Evolutionary conservation across 1,284 basidiomycete genomes (phyloP), one percentile per base, ranked within the genome.

Genomic region (Apiotrichum siamense): DNA sequence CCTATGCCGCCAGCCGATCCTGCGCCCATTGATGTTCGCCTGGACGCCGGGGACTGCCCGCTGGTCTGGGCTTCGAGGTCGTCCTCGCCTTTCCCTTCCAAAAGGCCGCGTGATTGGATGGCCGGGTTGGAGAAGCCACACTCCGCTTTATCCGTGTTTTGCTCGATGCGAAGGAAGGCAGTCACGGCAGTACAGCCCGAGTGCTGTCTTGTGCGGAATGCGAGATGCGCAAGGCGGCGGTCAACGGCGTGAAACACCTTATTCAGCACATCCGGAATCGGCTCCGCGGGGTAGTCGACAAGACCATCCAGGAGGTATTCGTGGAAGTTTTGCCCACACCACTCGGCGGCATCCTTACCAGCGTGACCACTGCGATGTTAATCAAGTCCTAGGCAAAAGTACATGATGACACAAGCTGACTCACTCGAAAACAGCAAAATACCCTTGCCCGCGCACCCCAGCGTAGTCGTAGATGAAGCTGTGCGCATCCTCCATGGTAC

Each of bases 401-500:
- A n/a, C n/a, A n/a, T 6, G 23, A 20, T 37, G 27, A 7, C 11
- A n/a, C n/a, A n/a, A n/a, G 12, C 27, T 9, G 2, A 65, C 72
- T 62, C 54, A 74, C 71, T 99, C 96, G 66, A 98, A 99, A 39
- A 99, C 84, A 12, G 92, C 92, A 69, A 96, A 97, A 77, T 96
- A 97, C 9, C 91, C 93, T 72, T 99, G 96, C 0, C 94, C 94
- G 40, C 84, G 82, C 13, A 98, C 79, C 31, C 84, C 83, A 24
- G 84, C 91, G 72, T 89, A 98, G 69, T 97, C 91, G 59, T 93
- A 87, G 48, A 97, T 82, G 66, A 97, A 97, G 27, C 90, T 89
- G 72, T 98, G 93, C 1, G 93, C 83, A 71, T 98, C 96, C 73
- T 98, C 96, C 96, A 98, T 98, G 31, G 86, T 89, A 57, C 94